Conservation (phyloP, 2,329 filamentous ascomycete genomes). For the Ceratocystis destructans region DNA sequence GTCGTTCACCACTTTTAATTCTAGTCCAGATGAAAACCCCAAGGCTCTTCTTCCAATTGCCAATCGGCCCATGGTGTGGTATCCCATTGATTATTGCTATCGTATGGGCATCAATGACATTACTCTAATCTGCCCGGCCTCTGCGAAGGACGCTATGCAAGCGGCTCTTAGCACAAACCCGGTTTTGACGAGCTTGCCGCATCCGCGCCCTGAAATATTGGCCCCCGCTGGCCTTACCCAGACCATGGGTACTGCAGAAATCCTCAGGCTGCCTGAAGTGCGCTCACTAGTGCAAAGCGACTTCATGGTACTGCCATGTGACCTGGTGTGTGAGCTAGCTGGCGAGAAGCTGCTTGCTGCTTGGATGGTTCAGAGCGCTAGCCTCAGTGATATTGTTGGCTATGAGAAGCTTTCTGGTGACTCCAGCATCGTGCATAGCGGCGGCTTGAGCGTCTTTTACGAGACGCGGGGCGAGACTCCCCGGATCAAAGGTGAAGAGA, state of each 20-base stretch:
- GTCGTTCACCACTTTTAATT: conserved; percentile 70
- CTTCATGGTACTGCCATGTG: conserved; percentile 84
- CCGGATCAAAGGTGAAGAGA: conserved; percentile 77
- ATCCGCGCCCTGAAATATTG: conserved; percentile 60
- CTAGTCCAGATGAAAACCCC: conserved; percentile 64
- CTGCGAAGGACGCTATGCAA: conserved; percentile 51
- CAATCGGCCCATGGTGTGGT: conserved; percentile 82
- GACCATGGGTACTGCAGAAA: conserved; percentile 78
- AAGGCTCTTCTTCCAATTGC: conserved; percentile 73
- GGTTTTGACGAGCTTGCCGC: conserved; percentile 58
- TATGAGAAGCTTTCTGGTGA: conserved; percentile 31
- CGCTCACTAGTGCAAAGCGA: conserved; percentile 65
- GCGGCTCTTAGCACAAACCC: conserved; percentile 63
- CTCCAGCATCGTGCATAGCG: conserved; percentile 37
- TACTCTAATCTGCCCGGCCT: conserved; percentile 50
- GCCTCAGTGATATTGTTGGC: conserved; percentile 48
- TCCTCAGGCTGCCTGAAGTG: conserved; percentile 73
- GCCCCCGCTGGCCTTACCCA: conserved; percentile 63
- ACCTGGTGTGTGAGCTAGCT: conserved; percentile 79
- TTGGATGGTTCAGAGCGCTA: conserved; percentile 78
- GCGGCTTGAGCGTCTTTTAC: conserved; percentile 83
- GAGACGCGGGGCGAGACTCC: conserved; percentile 58
- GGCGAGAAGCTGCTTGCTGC: conserved; percentile 73
- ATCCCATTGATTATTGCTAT: conserved; percentile 74
- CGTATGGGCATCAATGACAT: conserved; percentile 62